Conservation (phyloP, 495 filamentous ascomycete species). For the Podospora australis region DNA sequence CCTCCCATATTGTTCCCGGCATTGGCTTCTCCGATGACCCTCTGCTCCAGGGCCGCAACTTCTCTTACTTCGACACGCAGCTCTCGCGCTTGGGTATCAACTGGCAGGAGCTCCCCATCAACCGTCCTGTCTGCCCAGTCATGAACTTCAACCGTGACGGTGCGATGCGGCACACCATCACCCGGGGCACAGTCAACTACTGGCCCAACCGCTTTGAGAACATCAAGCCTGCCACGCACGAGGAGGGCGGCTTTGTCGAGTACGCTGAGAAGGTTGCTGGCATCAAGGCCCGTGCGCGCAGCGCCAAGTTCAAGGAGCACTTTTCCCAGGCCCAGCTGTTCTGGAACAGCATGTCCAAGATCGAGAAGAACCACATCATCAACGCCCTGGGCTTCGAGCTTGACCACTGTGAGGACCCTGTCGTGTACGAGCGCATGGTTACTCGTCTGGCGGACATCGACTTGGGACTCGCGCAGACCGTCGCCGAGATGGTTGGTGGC, state of each 20-base stretch:
- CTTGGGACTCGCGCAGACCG: slow-evolving; percentile 60
- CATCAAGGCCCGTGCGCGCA: slow-evolving; percentile 62
- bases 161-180: slow-evolving; percentile 51
- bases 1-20: slow-evolving; percentile 76
- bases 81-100: slow-evolving; percentile 75
- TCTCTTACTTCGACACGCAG: slow-evolving; percentile 85
- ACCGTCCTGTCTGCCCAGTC: slow-evolving; percentile 65
- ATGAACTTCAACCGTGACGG: slow-evolving; percentile 79
- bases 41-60: slow-evolving; percentile 76
- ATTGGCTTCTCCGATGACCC: slow-evolving; percentile 86
- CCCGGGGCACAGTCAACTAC: slow-evolving; percentile 70
- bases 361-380: slow-evolving; percentile 65
- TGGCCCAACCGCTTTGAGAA: slow-evolving; percentile 76
- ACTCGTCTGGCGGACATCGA: slow-evolving; percentile 69
- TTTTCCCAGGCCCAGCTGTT: slow-evolving; percentile 64
- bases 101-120: slow-evolving; percentile 83
- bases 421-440: slow-evolving; percentile 69
- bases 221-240: slow-evolving; percentile 50
- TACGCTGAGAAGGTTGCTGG: slow-evolving; percentile 60
- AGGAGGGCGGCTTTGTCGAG: slow-evolving; percentile 63
- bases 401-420: slow-evolving; percentile 80
- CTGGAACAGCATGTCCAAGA: slow-evolving; percentile 69
- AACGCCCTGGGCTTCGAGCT: slow-evolving; percentile 76
- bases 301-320: slow-evolving; percentile 78
- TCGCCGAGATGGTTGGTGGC: slow-evolving; percentile 64